Conservation (phyloP, 441 rosid species). For the Bruguiera hainesii region DNA sequence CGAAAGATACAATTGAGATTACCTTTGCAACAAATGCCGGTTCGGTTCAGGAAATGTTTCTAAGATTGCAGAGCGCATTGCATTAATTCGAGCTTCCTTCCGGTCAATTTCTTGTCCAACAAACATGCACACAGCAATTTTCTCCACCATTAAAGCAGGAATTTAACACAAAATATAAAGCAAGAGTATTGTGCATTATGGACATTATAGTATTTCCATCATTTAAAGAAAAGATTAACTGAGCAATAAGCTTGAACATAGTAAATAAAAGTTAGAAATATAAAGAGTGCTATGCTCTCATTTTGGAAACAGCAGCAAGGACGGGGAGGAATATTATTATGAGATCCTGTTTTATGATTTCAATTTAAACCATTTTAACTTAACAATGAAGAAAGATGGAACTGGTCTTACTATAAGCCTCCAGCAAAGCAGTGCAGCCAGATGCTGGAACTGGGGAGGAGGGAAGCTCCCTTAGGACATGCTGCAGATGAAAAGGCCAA, state of each 20-base stretch:
- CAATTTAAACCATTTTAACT: too few species aligned
- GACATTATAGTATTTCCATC: background rate
- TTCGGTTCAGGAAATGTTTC: conserved; percentile 99
- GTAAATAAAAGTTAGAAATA: background rate
- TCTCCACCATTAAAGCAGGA: background rate
- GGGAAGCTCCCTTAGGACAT: conserved; percentile 94
- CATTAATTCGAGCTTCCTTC: conserved; percentile 76
- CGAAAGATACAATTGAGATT: background rate
- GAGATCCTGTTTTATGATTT: too few species aligned
- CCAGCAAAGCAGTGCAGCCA: conserved; percentile 94
- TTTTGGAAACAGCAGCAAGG: background rate
- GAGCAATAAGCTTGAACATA: background rate
- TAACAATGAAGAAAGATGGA: conserved; percentile 6
- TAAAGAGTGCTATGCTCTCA: background rate
- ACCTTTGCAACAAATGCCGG: conserved; percentile 89
- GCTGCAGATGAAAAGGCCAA: conserved; percentile 49
- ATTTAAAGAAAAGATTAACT: background rate
- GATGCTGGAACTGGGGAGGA: conserved; percentile 98
- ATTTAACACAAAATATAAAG: background rate
- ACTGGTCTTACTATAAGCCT: conserved; percentile 79
- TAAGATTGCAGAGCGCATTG: conserved; percentile 78
- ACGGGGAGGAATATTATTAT: background rate
- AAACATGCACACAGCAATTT: conserved; percentile 18
- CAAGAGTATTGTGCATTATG: background rate
- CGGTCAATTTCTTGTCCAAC: conserved; percentile 72